These are phyloP conservation scores for Ramaria rubella DNA, from an alignment of 768 basidiomycete genomes.

Conservation along the genomic window DNA sequence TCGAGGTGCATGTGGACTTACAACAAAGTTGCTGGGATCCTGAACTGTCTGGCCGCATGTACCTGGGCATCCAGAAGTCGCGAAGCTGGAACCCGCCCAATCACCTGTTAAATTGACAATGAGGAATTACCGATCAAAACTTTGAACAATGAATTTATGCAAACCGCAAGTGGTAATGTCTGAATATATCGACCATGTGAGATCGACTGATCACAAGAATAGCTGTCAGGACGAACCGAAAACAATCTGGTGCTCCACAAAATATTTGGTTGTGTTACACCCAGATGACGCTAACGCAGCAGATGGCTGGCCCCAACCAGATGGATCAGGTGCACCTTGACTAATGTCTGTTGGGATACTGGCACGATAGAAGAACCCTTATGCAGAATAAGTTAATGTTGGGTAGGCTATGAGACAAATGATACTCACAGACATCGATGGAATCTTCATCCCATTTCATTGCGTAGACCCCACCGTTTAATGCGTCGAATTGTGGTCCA, in stretches of 20 bases:
- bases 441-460: slow-evolving; percentile 84
- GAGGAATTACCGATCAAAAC: not conserved
- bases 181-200: slow-evolving; percentile 25
- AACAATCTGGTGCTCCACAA: slow-evolving; percentile 64
- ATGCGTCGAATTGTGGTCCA: slow-evolving; percentile 73
- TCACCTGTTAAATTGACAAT: slow-evolving; percentile 42
- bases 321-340: slow-evolving; percentile 55
- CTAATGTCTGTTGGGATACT: slow-evolving; percentile 65
- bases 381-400: not conserved
- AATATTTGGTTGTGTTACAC: slow-evolving; percentile 55
- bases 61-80: slow-evolving; percentile 63
- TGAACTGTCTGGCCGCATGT: slow-evolving; percentile 57
- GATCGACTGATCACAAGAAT: not conserved
- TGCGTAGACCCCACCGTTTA: slow-evolving; percentile 78
- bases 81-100: slow-evolving; percentile 62
- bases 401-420: not conserved
- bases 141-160: slow-evolving; percentile 9
- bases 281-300: slow-evolving; percentile 47
- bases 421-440: slow-evolving; percentile 62
- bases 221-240: slow-evolving; percentile 56
- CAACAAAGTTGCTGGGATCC: slow-evolving; percentile 68
- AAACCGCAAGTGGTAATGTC: slow-evolving; percentile 81
- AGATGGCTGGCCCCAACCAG: slow-evolving; percentile 61
- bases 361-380: slow-evolving; percentile 80
- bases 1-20: slow-evolving; percentile 27